These are phyloP conservation scores for Acanthamoeba healyi DNA, from an alignment of 208 protist species.

Conservation along the genomic window DNA sequence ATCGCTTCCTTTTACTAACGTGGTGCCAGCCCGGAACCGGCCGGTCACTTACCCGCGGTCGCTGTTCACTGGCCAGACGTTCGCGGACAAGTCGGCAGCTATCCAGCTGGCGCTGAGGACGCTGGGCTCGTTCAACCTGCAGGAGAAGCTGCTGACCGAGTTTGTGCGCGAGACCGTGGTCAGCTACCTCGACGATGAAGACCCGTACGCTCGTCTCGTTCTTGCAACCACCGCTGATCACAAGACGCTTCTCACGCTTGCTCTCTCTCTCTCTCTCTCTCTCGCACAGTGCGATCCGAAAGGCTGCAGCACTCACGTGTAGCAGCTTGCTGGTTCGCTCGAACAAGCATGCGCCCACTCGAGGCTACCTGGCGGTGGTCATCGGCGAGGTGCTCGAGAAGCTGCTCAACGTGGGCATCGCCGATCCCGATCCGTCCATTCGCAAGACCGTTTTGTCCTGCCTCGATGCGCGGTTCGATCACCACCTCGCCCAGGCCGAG, in stretches of 20 bases:
- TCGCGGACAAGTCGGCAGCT: slow-evolving; percentile 5
- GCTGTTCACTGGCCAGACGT: too few species aligned
- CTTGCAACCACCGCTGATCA: slow-evolving; percentile 69
- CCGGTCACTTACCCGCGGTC: too few species aligned
- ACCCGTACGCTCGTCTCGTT: slow-evolving; percentile 50
- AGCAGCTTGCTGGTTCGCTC: slow-evolving; percentile 79
- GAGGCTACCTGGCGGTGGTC: slow-evolving; percentile 69
- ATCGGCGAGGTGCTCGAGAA: slow-evolving; percentile 89
- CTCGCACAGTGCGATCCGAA: slow-evolving; percentile 79
- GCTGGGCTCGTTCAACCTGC: slow-evolving; percentile 91
- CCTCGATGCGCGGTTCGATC: slow-evolving; percentile 91
- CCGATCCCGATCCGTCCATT: slow-evolving; percentile 91
- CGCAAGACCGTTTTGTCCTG: slow-evolving; percentile 88
- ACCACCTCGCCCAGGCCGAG: slow-evolving; percentile 91
- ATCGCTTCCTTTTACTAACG: too few species aligned
- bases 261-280: not conserved
- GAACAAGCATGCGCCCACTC: slow-evolving; percentile 41
- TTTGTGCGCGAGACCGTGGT: slow-evolving; percentile 88
- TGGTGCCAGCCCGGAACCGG: too few species aligned
- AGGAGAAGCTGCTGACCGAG: slow-evolving; percentile 85
- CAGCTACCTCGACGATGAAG: slow-evolving; percentile 86
- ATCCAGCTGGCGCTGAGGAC: slow-evolving; percentile 88
- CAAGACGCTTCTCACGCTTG: slow-evolving; percentile 42
- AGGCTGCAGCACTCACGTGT: slow-evolving; percentile 88
- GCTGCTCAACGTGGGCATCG: slow-evolving; percentile 91